A percentile compares a stretch with the other conserved stretches of the same genome.
These are phyloP conservation scores for Purpureocillium takamizusanense DNA, from an alignment of 2,329 filamentous ascomycete species.

Conservation along the genomic window DNA sequence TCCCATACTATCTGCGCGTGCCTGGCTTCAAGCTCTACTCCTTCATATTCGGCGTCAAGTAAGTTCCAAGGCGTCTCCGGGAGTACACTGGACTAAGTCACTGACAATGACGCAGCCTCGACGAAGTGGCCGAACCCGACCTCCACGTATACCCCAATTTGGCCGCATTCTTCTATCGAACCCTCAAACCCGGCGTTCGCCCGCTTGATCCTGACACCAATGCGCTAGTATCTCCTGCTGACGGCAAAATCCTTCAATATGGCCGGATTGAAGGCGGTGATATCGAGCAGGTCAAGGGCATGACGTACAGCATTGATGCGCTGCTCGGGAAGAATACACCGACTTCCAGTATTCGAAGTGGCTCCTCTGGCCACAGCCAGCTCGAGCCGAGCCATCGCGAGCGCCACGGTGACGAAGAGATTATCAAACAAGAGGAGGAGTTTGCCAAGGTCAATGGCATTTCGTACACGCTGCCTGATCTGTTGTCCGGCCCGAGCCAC, in stretches of 20 bases:
- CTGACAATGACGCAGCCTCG: constrained; percentile 45
- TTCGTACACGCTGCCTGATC: constrained; percentile 80
- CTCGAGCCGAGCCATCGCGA: constrained; percentile 15
- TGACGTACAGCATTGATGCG: constrained; percentile 94
- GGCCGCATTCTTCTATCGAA: constrained; percentile 94
- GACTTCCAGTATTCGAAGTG: constrained; percentile 41
- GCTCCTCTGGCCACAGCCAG: constrained; percentile 12
- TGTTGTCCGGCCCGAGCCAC: constrained; percentile 64
- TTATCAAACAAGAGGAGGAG: constrained; percentile 76
- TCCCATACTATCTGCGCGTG: constrained; percentile 79
- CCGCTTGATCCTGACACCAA: constrained; percentile 75
- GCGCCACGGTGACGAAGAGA: constrained; percentile 45
- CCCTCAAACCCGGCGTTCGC: constrained; percentile 77
- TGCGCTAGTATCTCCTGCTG: constrained; percentile 77
- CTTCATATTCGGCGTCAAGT: constrained; percentile 83
- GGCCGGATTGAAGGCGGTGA: constrained; percentile 87
- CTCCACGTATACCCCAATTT: constrained; percentile 87
- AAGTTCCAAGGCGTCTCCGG: constrained; percentile 9
- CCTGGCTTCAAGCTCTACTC: constrained; percentile 90
- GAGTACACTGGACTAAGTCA: too few species aligned
- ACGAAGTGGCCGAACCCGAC: constrained; percentile 81
- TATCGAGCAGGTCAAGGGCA: constrained; percentile 97
- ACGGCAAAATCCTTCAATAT: constrained; percentile 86
- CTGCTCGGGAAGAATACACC: constrained; percentile 65
- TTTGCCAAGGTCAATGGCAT: constrained; percentile 94